Conservation (phyloP, 345 rosid species). For the Lepidium sativum region DNA sequence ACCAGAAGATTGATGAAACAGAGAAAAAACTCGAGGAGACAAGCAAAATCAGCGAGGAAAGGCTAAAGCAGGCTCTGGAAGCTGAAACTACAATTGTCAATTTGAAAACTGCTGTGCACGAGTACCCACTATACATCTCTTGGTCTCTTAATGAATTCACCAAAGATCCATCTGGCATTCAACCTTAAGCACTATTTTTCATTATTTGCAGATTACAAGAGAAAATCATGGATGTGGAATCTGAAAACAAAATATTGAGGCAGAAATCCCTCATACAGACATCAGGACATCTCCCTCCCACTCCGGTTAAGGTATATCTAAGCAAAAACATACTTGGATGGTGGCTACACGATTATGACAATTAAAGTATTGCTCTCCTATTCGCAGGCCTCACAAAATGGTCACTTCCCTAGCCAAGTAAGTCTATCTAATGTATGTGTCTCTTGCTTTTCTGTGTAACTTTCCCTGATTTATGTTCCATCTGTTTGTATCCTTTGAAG, state of each 20-base stretch:
- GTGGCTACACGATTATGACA: conserved; percentile 1
- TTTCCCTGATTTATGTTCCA: background rate
- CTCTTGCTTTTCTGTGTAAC: background rate
- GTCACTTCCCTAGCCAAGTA: conserved; percentile 50
- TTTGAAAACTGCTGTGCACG: conserved; percentile 81
- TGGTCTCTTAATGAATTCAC: background rate
- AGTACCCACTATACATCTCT: conserved; percentile 35
- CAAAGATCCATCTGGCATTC: background rate
- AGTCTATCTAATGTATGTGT: conserved; percentile 40
- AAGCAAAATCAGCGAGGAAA: conserved; percentile 68
- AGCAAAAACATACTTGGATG: background rate
- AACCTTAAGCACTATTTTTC: background rate
- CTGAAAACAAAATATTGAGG: conserved; percentile 71
- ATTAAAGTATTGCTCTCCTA: conserved; percentile 3
- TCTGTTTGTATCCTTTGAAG: background rate
- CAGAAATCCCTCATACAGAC: conserved; percentile 54
- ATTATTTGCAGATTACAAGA: conserved; percentile 66
- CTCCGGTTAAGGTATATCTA: conserved; percentile 38
- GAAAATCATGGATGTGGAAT: conserved; percentile 67
- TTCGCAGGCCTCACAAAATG: conserved; percentile 69
- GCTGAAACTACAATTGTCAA: conserved; percentile 74
- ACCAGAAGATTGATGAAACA: conserved; percentile 71
- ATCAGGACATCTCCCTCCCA: conserved; percentile 52
- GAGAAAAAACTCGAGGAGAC: conserved; percentile 80
- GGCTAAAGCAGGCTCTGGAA: conserved; percentile 82